phyloP scores from a whole-genome alignment of 208 protist genomes.

The Leishmania guyanensis region DNA sequence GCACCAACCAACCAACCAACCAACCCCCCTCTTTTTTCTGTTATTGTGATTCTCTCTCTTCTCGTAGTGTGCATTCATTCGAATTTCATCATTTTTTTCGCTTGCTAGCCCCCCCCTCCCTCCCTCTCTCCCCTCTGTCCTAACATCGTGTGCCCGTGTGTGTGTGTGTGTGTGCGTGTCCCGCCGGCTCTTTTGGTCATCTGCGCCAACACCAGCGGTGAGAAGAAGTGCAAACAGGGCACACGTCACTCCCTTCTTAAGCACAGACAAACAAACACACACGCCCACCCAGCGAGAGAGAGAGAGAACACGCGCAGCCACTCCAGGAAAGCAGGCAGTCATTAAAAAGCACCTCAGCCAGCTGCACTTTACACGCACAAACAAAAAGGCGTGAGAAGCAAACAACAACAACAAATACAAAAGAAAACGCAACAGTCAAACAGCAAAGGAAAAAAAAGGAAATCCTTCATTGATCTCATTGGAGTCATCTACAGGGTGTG shows the following conservation, averaged over 20 bases:
- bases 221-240: neutral
- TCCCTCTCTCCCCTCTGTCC: neutral
- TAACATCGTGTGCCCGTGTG: neutral
- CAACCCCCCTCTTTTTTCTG: neutral
- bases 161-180: neutral
- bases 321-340: too few relatives aligned
- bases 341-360: too few relatives aligned
- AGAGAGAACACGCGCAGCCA: neutral
- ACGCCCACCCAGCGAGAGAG: neutral
- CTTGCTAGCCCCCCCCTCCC: neutral
- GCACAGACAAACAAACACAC: neutral
- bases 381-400: too few relatives aligned
- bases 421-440: neutral
- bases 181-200: neutral
- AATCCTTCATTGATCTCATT: neutral
- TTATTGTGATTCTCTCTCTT: neutral
- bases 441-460: neutral
- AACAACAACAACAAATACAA: neutral
- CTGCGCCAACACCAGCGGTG: neutral
- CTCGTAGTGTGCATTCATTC: neutral
- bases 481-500: neutral
- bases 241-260: neutral
- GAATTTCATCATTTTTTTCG: neutral
- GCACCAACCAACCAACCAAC: neutral
- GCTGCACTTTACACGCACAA: neutral